Conservation (phyloP, 768 basidiomycete genomes). For the Thelephora ganbajun region DNA sequence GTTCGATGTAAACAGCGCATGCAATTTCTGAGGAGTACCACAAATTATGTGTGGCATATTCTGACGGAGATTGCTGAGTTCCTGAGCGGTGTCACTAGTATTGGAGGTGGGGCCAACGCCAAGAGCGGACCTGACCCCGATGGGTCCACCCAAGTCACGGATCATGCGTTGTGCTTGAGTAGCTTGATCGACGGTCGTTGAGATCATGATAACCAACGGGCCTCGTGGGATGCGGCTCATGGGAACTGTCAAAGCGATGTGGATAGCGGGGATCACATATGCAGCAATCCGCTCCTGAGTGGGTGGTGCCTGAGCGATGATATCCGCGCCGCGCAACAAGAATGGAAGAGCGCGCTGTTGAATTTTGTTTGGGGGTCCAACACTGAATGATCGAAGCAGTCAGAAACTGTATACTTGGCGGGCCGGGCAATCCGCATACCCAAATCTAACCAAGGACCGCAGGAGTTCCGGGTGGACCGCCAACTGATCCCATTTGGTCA, state of each 20-base stretch:
- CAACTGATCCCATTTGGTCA: slow-evolving; percentile 95
- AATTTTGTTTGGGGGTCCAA: slow-evolving; percentile 98
- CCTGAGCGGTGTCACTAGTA: slow-evolving; percentile 49
- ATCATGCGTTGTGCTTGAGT: slow-evolving; percentile 95
- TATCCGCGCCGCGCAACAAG: slow-evolving; percentile 85
- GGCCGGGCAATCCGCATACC: slow-evolving; percentile 36
- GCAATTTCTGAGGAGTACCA: slow-evolving; percentile 92
- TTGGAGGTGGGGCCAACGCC: slow-evolving; percentile 68
- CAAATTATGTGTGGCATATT: slow-evolving; percentile 92
- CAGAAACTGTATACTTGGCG: not conserved
- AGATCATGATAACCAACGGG: slow-evolving; percentile 84
- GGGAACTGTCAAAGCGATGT: slow-evolving; percentile 60
- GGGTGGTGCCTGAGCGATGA: slow-evolving; percentile 97
- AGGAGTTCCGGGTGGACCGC: slow-evolving; percentile 76
- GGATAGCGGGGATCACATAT: slow-evolving; percentile 87
- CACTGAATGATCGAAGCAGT: slow-evolving; percentile 27
- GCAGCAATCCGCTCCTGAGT: slow-evolving; percentile 98
- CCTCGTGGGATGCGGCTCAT: slow-evolving; percentile 48
- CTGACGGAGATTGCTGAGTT: slow-evolving; percentile 74
- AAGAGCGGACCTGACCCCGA: slow-evolving; percentile 83
- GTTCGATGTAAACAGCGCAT: slow-evolving; percentile 75
- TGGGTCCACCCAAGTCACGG: slow-evolving; percentile 83
- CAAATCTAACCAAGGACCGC: slow-evolving; percentile 83
- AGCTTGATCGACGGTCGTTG: slow-evolving; percentile 97
- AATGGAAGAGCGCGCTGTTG: slow-evolving; percentile 95